Base-by-base conservation (phyloP, 441 rosid species). In the Populus hybrid region DNA sequence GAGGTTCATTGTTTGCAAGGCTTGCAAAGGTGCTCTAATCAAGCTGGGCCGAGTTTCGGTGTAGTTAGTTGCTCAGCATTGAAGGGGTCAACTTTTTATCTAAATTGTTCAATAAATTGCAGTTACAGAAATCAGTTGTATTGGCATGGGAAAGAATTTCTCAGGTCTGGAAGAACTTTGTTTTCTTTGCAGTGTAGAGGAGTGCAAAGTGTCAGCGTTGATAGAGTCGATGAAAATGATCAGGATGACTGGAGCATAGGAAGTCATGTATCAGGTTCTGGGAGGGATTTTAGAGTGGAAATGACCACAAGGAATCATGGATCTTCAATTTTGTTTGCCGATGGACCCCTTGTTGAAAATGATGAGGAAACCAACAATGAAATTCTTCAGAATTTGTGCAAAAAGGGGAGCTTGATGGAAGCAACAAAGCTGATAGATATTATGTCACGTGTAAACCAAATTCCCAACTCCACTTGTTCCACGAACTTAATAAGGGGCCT, bases 401-500 rank as follows among this genome's bases (percentile, higher is more conserved):
- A 78, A 79, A 69, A 79, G 1, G 91, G 95, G 16, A 92, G 80
- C 82, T 69, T 92, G 69, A 67, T 75, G 36, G 82, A 83, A 38
- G 98, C 97, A 7, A 24, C 87, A 61, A 87, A 78, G 79, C 83
- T 94, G 81, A 86, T 94, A 28, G 91, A 88, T 67, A 83, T 86
- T 40, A 94, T 92, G 98, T 89, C 93, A 36, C 90, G 92, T 34
- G 83, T 67, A 70, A 90, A 82, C 76, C 97, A 94, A 83, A 86
- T 94, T 78, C 98, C 98, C 18, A 85, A 86, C 65, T 92, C 88
- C 75, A 82, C 87, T 82, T 90, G 90, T 76, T 94, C 97, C 85
- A 82, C 61, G 70, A 89, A 88, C 88, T 78, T 90, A 81, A 86
- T 90, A 61, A 88, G 96, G 63, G 94, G 98, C 38, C 83, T 92